These are phyloP conservation scores for Trichoderma atrobrunneum DNA, from an alignment of 2,329 filamentous ascomycete genomes.

Conservation along the genomic window DNA sequence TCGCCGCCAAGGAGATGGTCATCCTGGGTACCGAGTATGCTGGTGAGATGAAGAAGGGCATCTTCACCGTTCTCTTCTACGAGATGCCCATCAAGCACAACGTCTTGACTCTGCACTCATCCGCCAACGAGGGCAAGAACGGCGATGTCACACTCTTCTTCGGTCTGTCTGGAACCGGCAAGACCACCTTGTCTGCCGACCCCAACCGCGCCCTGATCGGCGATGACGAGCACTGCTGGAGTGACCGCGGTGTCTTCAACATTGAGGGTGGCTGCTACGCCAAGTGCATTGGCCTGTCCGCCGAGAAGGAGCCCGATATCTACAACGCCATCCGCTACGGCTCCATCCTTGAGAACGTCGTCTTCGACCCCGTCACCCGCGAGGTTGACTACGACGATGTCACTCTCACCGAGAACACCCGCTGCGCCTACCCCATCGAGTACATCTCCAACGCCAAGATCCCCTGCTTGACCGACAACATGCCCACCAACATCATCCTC, in stretches of 20 bases:
- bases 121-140: conserved; percentile 90
- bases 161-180: conserved; percentile 95
- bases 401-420: conserved; percentile 96
- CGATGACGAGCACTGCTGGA: conserved; percentile 99
- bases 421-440: conserved; percentile 97
- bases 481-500: conserved; percentile 96
- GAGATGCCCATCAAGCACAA: conserved; percentile 99
- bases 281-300: conserved; percentile 95
- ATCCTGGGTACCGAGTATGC: conserved; percentile 99
- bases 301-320: conserved; percentile 99
- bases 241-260: conserved; percentile 95
- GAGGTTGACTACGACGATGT: conserved; percentile 92
- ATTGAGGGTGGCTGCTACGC: conserved; percentile 99
- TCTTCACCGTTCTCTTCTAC: conserved; percentile 99
- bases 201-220: conserved; percentile 95
- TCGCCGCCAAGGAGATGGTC: conserved; percentile 99
- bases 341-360: conserved; percentile 96
- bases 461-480: conserved; percentile 80
- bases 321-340: conserved; percentile 94
- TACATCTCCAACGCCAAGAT: conserved; percentile 99
- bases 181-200: conserved; percentile 97
- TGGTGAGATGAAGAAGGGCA: conserved; percentile 79
- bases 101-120: conserved; percentile 96
- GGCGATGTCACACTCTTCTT: conserved; percentile 99
- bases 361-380: conserved; percentile 88